Base-by-base conservation (phyloP, 108 stramenopile species). In the Cylindrotheca fusiformis region DNA sequence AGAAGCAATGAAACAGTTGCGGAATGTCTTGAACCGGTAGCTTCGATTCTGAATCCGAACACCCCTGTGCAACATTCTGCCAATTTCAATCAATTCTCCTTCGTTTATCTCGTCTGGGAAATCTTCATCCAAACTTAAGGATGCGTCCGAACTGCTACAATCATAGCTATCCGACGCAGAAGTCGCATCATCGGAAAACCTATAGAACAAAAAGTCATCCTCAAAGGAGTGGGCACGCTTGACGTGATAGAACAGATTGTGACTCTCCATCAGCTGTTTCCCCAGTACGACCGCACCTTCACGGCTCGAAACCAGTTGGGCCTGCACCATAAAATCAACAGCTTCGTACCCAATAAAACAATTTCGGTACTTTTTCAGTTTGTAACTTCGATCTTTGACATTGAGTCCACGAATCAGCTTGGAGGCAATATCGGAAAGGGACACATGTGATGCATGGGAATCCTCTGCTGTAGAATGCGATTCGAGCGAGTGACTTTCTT, bases 251-350 rank as follows among this genome's bases (percentile, higher is more conserved):
- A 41, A 41, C 36, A 41, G 14, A 41, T 41, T 14, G 14, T 10
- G 14, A 10, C 14, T 6, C 10, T 41, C 36, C 36, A 41, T 41
- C 55, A 91, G 36, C 0, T 48, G 49, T 8, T 69, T 56, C 6
- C 87, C 83, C 21, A 91, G 68, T 25, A 60, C 60, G 2, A 91
- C 78, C 12, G 85, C 90, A 49, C 87, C 83, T 21, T 60, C 52
- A 18, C 87, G 53, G 32, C 55, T 58, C 10, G 49, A 29, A 3
- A 77, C 80, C 47, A 71, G 12, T 4, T 65, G 41, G 26, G 48
- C 22, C 23, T 56, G 20, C 10, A 85, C 63, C 32, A 85, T 41
- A 48, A 66, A 85, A 54, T 73, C 71, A 23, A 85, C 77, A 26
- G 77, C 79, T n/a, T 81, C 74, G 21, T 33, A 23, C 2, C 71